Conservation (phyloP, 202 grass and related monocot species). For the Saccharum hybrid region DNA sequence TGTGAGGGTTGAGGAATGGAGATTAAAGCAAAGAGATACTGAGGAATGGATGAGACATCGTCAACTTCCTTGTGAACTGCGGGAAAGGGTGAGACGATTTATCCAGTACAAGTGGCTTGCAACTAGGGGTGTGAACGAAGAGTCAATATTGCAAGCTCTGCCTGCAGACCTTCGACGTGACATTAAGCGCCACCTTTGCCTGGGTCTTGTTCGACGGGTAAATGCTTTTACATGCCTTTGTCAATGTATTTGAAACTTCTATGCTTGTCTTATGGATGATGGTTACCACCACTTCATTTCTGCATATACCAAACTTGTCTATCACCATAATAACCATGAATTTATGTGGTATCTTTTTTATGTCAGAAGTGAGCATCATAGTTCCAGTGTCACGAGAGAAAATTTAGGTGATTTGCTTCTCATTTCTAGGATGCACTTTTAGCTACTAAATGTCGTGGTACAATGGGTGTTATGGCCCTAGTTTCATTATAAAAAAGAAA, state of each 20-base stretch:
- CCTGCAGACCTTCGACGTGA: constrained; percentile 88
- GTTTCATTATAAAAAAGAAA: not conserved
- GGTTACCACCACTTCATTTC: not conserved
- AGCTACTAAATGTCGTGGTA: constrained; percentile 6
- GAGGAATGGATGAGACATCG: constrained; percentile 99
- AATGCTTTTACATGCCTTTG: constrained; percentile 35
- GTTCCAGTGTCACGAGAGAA: not conserved
- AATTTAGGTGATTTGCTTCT: not conserved
- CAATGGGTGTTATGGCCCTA: not conserved
- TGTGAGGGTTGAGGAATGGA: constrained; percentile 92
- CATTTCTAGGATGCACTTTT: not conserved
- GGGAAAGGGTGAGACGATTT: constrained; percentile 76
- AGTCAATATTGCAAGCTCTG: constrained; percentile 73
- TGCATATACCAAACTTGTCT: not conserved
- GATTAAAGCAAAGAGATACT: constrained; percentile 93
- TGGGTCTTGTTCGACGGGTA: constrained; percentile 95
- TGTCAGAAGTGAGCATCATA: constrained; percentile 12
- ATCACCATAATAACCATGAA: not conserved
- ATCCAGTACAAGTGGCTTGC: constrained; percentile 98
- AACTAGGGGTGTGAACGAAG: constrained; percentile 90
- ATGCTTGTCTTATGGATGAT: not conserved
- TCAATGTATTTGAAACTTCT: constrained; percentile 37
- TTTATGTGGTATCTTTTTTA: not conserved
- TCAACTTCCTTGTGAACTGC: constrained; percentile 71
- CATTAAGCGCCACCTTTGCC: constrained; percentile 92